Conservation (phyloP, 1,284 basidiomycete genomes). For the Anthracocystis walkeri region DNA sequence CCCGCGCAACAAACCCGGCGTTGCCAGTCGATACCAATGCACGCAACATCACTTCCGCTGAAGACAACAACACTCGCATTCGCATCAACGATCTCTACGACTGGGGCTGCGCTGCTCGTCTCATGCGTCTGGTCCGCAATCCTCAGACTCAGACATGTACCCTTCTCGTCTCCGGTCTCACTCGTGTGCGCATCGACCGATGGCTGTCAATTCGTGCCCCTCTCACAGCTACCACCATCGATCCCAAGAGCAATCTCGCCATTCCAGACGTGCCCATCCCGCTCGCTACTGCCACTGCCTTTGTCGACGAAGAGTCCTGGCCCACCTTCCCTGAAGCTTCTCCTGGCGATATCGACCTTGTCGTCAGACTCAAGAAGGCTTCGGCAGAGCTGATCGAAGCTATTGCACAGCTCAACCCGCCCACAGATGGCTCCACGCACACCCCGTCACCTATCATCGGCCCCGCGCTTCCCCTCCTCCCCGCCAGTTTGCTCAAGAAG, state of each 20-base stretch:
- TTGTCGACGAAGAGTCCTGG: slow-evolving; percentile 53
- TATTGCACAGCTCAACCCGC: slow-evolving; percentile 46
- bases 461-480: slow-evolving; percentile 61
- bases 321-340: slow-evolving; percentile 48
- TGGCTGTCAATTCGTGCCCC: slow-evolving; percentile 63
- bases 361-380: slow-evolving; percentile 49
- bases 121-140: slow-evolving; percentile 64
- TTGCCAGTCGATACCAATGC: slow-evolving; percentile 26
- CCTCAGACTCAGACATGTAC: slow-evolving; percentile 65
- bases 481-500: slow-evolving; percentile 56
- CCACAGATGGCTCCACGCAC: slow-evolving; percentile 20
- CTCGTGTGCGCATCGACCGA: slow-evolving; percentile 61
- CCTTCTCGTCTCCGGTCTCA: slow-evolving; percentile 63
- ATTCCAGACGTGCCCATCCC: slow-evolving; percentile 63
- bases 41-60: slow-evolving; percentile 36
- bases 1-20: slow-evolving; percentile 44
- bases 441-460: slow-evolving; percentile 43
- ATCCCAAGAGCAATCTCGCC: slow-evolving; percentile 56
- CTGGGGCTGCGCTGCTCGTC: slow-evolving; percentile 66
- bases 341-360: slow-evolving; percentile 49
- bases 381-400: slow-evolving; percentile 59
- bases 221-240: slow-evolving; percentile 58
- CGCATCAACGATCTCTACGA: slow-evolving; percentile 58
- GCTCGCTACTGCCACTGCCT: slow-evolving; percentile 57
- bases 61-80: slow-evolving; percentile 48